Evolutionary conservation across 2,329 filamentous ascomycete species (phyloP), one percentile per base, ranked within the genome.

Genomic region (Stachybotrys echinatus): DNA sequence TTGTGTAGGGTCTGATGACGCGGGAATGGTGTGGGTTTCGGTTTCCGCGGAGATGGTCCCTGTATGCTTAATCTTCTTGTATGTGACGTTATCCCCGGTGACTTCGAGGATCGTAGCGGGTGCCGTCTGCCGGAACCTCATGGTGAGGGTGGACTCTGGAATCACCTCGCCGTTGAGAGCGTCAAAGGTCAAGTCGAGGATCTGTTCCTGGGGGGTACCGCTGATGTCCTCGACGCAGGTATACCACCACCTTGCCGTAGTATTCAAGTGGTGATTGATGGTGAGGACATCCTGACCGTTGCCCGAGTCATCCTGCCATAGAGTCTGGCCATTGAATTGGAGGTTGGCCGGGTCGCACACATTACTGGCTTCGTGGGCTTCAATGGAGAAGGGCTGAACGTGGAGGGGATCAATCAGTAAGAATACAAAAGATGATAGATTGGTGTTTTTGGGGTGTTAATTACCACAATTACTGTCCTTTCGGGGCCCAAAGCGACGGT

Each of bases 181-280:
- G 37, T 71, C 57, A 42, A 79, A 61, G 34, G 66, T 64, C 42
- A 80, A 69, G 50, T 63, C 70, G 58, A 80, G 59, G 14, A 71
- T 56, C 56, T 79, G 74, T 45, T 70, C 70, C 45, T 71, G 61
- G 12, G 68, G 65, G 27, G 27, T 31, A 38, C 66, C 60, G 21
- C 67, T 64, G 49, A 68, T 68, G 47, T 68, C 62, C 14, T 68
- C 65, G 38, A 62, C 45, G 53, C 77, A 81, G 51, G 70, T 66
- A 50, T 77, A 72, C 17, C 64, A 60, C 77, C 77, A 81, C 46
- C 67, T 65, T 50, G 73, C 74, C 20, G 66, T 60, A 48, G 78
- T 62, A 46, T 65, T 56, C 49, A 61, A 63, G 49, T 68, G 70
- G 23, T 68, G 56, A 23, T 69, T 63, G 40, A 70, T 63, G 14